These are phyloP conservation scores for Gastrolobium villosum DNA, from an alignment of 306 rosid genomes.

Conservation along the genomic window DNA sequence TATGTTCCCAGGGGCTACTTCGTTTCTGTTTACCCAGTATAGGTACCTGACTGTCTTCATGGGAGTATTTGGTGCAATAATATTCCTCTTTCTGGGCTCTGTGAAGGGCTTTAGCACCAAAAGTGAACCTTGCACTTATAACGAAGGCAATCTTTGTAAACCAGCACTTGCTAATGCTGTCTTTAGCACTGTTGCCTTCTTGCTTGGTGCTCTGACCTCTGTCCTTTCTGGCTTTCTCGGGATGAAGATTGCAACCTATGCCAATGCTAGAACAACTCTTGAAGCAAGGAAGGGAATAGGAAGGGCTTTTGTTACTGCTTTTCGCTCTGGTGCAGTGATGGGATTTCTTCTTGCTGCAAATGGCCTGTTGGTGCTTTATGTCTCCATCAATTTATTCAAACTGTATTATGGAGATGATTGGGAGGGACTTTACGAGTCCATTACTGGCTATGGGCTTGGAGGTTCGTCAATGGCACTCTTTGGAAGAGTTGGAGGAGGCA, in stretches of 20 bases:
- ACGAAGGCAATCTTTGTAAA: constrained; percentile 67
- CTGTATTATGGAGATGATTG: constrained; percentile 82
- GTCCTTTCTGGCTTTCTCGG: constrained; percentile 74
- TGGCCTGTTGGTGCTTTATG: constrained; percentile 68
- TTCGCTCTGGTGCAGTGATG: constrained; percentile 75
- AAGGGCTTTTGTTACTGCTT: constrained; percentile 68
- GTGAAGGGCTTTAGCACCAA: constrained; percentile 75
- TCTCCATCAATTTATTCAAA: constrained; percentile 67
- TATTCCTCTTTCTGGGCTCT: constrained; percentile 75
- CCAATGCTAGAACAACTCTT: constrained; percentile 77
- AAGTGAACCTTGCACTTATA: constrained; percentile 78
- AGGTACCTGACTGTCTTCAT: constrained; percentile 67
- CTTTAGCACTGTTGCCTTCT: constrained; percentile 71
- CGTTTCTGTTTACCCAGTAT: constrained; percentile 70
- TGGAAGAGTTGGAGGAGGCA: constrained; percentile 84
- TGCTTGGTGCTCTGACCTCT: constrained; percentile 71
- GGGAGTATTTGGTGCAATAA: constrained; percentile 63
- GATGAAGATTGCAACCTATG: constrained; percentile 83
- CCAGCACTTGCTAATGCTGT: constrained; percentile 77
- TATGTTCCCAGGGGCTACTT: constrained; percentile 70
- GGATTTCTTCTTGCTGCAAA: constrained; percentile 82
- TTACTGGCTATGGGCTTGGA: constrained; percentile 81
- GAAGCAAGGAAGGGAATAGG: constrained; percentile 72
- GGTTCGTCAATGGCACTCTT: constrained; percentile 87
- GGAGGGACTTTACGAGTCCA: constrained; percentile 80